Conservation (phyloP, 1,139 yeast genomes). For the Hyphopichia burtonii region DNA sequence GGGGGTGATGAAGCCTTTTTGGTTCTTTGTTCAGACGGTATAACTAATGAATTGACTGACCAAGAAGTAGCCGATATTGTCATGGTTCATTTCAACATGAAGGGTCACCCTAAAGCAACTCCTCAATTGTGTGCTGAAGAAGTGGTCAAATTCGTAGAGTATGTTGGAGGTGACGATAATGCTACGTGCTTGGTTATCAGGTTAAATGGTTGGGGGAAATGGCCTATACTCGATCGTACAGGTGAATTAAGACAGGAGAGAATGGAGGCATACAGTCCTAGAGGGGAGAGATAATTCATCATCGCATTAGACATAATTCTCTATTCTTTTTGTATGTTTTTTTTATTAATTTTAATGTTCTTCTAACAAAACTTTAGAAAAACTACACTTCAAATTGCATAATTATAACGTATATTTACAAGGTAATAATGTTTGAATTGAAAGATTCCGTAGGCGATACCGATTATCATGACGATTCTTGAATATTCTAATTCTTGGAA, state of each 20-base stretch:
- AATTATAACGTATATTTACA: conserved; percentile 2
- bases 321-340: neutral
- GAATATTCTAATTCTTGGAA: conserved; percentile 47
- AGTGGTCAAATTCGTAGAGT: conserved; percentile 78
- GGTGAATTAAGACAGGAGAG: conserved; percentile 78
- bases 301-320: conserved; percentile 3
- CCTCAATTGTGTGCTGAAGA: conserved; percentile 88
- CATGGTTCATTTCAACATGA: conserved; percentile 64
- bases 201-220: conserved; percentile 88
- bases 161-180: conserved; percentile 90
- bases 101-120: conserved; percentile 69
- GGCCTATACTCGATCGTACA: conserved; percentile 83
- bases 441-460: neutral
- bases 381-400: neutral
- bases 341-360: neutral
- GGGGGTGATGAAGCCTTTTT: conserved; percentile 85
- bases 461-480: neutral
- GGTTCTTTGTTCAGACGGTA: conserved; percentile 82
- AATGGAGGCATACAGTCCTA: conserved; percentile 50
- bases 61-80: conserved; percentile 90
- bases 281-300: conserved; percentile 13
- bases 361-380: too few relatives aligned
- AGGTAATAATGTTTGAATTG: neutral
- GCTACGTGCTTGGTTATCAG: conserved; percentile 85
- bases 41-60: conserved; percentile 74